Base-by-base conservation (phyloP, 805 yeast species). In the Metschnikowia cerradonensis region DNA sequence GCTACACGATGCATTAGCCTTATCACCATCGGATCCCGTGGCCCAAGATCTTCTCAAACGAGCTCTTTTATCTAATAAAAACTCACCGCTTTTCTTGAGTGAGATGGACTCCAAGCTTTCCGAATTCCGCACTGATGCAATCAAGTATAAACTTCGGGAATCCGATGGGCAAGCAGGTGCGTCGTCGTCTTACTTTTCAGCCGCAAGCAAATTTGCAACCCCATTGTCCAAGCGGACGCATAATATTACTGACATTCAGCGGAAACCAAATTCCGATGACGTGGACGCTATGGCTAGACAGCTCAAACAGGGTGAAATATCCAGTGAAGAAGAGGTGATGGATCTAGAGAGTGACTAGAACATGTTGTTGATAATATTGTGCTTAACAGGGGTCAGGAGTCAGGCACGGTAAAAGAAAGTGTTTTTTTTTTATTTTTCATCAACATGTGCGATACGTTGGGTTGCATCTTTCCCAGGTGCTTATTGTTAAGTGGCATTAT, bases 41-140 rank as follows among this genome's bases (percentile, higher is more conserved):
- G 94, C 97, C 0, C 73, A 82, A 10, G 97, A 92, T 60, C 67
- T 94, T 42, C 71, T 94, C 52, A 81, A 81, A 56, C 78, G 95
- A 55, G 97, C 98, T 3, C 69, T 86, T 45, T 90, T 84, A 53
- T 72, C 78, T 30, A 86, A 85, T 64, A 58, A 67, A 23, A 51
- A 52, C 30, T 48, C 57, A 6, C 49, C 52, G 20, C 33, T 48
- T 6, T 56, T 56, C 26, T 47, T 58, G 45, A 40, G 32, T 15
- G 51, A 45, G 10, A 55, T 57, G 54, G 52, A 57, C 17, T 33
- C 54, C 19, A 50, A 51, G 40, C 41, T 55, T 11, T 43, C 56
- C 4, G 58, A 47, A 10, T 35, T 47, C 20, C 49, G 41, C 8
- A n/a, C 44, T n/a, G 35, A 51, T 14, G 26, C 43, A 17, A 23